Evolutionary conservation across 1,284 basidiomycete species (phyloP).

Genomic region (Sporisorium graminicola): DNA sequence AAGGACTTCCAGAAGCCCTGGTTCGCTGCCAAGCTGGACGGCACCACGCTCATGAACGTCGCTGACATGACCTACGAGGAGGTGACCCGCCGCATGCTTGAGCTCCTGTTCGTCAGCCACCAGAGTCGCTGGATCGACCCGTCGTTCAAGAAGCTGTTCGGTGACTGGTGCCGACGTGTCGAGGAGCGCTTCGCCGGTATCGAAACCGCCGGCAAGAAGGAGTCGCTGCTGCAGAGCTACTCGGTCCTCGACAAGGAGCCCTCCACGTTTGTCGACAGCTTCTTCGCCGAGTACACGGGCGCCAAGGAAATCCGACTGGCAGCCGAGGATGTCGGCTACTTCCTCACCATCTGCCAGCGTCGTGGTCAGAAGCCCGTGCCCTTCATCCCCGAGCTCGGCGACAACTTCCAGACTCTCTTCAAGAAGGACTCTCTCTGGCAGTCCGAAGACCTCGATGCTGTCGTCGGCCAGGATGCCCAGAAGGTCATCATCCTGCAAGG

Average conservation of each 20-base stretch:
- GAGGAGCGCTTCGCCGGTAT: constrained; percentile 82
- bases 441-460: constrained; percentile 96
- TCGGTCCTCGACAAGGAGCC: constrained; percentile 83
- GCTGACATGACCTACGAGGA: constrained; percentile 99
- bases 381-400: constrained; percentile 97
- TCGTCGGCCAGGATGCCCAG: constrained; percentile 92
- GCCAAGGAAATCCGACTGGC: constrained; percentile 88
- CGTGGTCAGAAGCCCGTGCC: constrained; percentile 98
- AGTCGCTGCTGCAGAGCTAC: constrained; percentile 78
- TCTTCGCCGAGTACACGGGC: constrained; percentile 85
- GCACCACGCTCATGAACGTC: constrained; percentile 80
- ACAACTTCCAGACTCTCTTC: constrained; percentile 79
- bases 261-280: constrained; percentile 79
- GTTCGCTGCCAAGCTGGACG: constrained; percentile 70
- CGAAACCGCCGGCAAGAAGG: constrained; percentile 57
- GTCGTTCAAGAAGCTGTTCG: constrained; percentile 92
- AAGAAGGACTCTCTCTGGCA: constrained; percentile 94
- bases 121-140: constrained; percentile 93
- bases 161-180: constrained; percentile 90
- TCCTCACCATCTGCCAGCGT: constrained; percentile 92
- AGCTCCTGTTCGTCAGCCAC: constrained; percentile 91
- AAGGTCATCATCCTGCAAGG: constrained; percentile 98
- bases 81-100: constrained; percentile 87
- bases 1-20: constrained; percentile 87
- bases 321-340: constrained; percentile 94